Conservation (phyloP, 257 asterid species). For the Haberlea rhodopensis region DNA sequence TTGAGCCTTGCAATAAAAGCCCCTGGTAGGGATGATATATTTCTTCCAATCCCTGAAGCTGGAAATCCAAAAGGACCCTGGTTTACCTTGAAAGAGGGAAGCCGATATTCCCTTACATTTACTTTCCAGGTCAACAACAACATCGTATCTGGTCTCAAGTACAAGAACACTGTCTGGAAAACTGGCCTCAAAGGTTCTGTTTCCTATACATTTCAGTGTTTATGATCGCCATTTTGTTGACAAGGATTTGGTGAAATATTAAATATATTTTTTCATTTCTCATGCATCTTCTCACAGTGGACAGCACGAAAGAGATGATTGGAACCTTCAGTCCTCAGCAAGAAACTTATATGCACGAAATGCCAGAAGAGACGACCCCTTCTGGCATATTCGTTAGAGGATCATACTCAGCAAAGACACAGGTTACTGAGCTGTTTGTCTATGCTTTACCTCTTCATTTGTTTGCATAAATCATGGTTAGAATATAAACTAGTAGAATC, state of each 20-base stretch:
- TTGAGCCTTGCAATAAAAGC: slow-evolving; percentile 58
- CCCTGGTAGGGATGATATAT: slow-evolving; percentile 49
- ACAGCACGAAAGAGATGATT: slow-evolving; percentile 87
- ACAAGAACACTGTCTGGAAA: slow-evolving; percentile 72
- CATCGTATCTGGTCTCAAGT: slow-evolving; percentile 69
- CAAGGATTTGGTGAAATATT: not conserved
- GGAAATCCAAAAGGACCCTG: slow-evolving; percentile 64
- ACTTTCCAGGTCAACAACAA: slow-evolving; percentile 63
- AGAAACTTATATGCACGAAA: slow-evolving; percentile 77
- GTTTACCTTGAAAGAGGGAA: slow-evolving; percentile 75
- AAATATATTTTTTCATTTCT: slow-evolving; percentile 3
- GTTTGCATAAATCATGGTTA: not conserved
- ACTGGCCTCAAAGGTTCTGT: slow-evolving; percentile 64
- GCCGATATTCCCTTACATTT: slow-evolving; percentile 54
- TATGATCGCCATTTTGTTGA: slow-evolving; percentile 8
- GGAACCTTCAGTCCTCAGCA: slow-evolving; percentile 97
- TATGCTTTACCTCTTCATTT: not conserved
- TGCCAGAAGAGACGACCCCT: slow-evolving; percentile 96
- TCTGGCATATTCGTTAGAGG: slow-evolving; percentile 93
- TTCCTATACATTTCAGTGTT: not conserved
- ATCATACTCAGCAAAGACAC: slow-evolving; percentile 82
- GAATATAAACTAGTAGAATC: not conserved
- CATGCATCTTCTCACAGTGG: slow-evolving; percentile 47
- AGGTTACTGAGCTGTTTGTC: slow-evolving; percentile 39
- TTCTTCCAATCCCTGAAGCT: slow-evolving; percentile 54